These are phyloP conservation scores for Priceomyces haplophilus DNA, from an alignment of 805 yeast genomes.

Conservation along the genomic window DNA sequence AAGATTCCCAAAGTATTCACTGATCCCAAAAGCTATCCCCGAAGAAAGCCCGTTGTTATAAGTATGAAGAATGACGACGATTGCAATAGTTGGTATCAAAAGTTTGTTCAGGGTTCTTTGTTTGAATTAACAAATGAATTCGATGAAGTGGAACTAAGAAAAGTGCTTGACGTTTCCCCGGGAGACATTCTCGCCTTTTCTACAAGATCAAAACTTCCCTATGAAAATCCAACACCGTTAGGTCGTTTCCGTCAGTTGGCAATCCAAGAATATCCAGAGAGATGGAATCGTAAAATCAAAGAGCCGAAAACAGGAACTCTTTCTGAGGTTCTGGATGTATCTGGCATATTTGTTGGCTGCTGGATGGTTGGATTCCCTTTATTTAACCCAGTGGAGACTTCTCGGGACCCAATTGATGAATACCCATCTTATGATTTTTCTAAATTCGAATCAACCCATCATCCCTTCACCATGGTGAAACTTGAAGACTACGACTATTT, in stretches of 20 bases:
- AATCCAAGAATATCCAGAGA: slow-evolving; percentile 49
- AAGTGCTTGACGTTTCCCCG: slow-evolving; percentile 40
- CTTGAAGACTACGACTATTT: slow-evolving; percentile 62
- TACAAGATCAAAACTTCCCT: slow-evolving; percentile 66
- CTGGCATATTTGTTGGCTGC: slow-evolving; percentile 52
- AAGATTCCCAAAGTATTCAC: slow-evolving; percentile 38
- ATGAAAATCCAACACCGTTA: slow-evolving; percentile 93
- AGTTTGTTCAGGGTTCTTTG: slow-evolving; percentile 29
- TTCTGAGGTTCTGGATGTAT: slow-evolving; percentile 15
- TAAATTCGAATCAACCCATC: slow-evolving; percentile 74
- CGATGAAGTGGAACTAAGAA: slow-evolving; percentile 13
- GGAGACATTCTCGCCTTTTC: slow-evolving; percentile 80
- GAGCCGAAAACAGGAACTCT: slow-evolving; percentile 9
- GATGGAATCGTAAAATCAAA: slow-evolving; percentile 44
- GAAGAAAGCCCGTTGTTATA: slow-evolving; percentile 56
- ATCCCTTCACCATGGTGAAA: slow-evolving; percentile 94
- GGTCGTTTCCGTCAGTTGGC: slow-evolving; percentile 82
- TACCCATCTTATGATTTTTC: slow-evolving; percentile 61
- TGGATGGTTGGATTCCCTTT: slow-evolving; percentile 96
- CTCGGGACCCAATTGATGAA: slow-evolving; percentile 17
- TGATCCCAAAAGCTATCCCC: slow-evolving; percentile 45
- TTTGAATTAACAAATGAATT: slow-evolving; percentile 15
- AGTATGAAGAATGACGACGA: slow-evolving; percentile 46
- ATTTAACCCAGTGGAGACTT: slow-evolving; percentile 67
- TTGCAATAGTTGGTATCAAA: slow-evolving; percentile 42